Conservation (phyloP, 495 filamentous ascomycete species). For the Aspergillus nanangensis region DNA sequence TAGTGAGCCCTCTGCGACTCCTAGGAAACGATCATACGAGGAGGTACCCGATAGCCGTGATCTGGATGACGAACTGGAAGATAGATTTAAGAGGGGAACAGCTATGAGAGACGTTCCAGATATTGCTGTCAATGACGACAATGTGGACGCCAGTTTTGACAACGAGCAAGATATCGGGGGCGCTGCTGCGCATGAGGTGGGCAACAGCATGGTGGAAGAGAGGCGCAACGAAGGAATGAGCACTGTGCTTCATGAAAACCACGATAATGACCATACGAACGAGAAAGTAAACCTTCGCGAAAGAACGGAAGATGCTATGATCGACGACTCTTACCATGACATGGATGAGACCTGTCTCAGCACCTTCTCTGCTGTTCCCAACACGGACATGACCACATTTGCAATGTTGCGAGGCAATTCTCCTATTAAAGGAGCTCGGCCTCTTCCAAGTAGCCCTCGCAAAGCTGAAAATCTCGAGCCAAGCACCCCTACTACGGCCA, state of each 20-base stretch:
- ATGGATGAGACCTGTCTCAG: conserved; percentile 83
- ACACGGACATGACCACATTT: conserved; percentile 76
- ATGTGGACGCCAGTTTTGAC: conserved; percentile 25
- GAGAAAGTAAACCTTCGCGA: conserved; percentile 21
- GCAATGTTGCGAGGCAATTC: conserved; percentile 60
- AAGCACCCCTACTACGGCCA: conserved; percentile 33
- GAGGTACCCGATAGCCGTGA: conserved; percentile 28
- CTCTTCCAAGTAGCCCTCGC: conserved; percentile 27
- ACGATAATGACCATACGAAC: conserved; percentile 10
- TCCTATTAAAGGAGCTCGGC: conserved; percentile 42
- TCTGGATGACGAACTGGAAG: conserved; percentile 16
- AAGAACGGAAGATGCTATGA: conserved; percentile 18
- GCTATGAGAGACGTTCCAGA: conserved; percentile 20
- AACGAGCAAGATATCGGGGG: conserved; percentile 16
- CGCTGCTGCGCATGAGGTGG: conserved; percentile 18
- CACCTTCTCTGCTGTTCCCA: conserved; percentile 78
- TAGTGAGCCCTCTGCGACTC: conserved; percentile 20
- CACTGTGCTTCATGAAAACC: conserved; percentile 31
- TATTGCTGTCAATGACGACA: conserved; percentile 27
- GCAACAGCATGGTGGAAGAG: conserved; percentile 36
- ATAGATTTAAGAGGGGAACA: conserved; percentile 29
- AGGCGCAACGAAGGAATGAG: conserved; percentile 42
- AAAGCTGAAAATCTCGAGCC: conserved; percentile 5
- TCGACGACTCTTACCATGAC: conserved; percentile 28
- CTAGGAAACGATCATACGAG: conserved; percentile 38